Conservation (phyloP, 2,329 filamentous ascomycete species). For the Colletotrichum sp. region DNA sequence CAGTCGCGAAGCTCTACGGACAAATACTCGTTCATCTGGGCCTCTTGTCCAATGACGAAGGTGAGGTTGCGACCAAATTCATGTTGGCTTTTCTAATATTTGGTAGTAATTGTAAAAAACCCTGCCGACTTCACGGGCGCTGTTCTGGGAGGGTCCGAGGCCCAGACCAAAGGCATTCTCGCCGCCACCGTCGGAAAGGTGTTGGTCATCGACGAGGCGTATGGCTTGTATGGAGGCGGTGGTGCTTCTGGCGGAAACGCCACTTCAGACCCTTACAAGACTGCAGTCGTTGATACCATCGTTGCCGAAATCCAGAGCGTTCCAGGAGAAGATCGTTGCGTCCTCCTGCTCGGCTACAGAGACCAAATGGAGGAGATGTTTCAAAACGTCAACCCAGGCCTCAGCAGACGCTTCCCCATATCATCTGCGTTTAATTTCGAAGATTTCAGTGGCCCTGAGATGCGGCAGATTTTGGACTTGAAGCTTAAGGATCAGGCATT, state of each 20-base stretch:
- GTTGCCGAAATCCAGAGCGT: slow-evolving; percentile 75
- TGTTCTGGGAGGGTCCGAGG: slow-evolving; percentile 69
- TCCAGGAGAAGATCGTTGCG: slow-evolving; percentile 74
- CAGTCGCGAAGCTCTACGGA: slow-evolving; percentile 76
- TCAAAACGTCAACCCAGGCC: slow-evolving; percentile 74
- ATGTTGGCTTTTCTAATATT: not conserved
- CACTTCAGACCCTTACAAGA: slow-evolving; percentile 52
- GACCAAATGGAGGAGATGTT: slow-evolving; percentile 76
- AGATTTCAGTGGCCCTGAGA: slow-evolving; percentile 66
- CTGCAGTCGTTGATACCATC: slow-evolving; percentile 74
- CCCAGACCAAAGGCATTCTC: slow-evolving; percentile 74
- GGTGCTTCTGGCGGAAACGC: slow-evolving; percentile 23
- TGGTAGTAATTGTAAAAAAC: slow-evolving; percentile 68
- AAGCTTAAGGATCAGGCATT: slow-evolving; percentile 66
- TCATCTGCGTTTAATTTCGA: slow-evolving; percentile 70
- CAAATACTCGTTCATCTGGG: slow-evolving; percentile 71
- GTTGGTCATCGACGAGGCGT: slow-evolving; percentile 81
- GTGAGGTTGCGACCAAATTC: slow-evolving; percentile 42
- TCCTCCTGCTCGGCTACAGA: slow-evolving; percentile 73
- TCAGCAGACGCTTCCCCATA: slow-evolving; percentile 69
- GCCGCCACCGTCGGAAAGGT: slow-evolving; percentile 73
- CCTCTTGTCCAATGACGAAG: slow-evolving; percentile 70
- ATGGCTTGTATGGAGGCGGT: slow-evolving; percentile 60
- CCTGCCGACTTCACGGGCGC: slow-evolving; percentile 75
- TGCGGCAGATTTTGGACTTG: slow-evolving; percentile 63